Base-by-base conservation (phyloP, 1,284 basidiomycete genomes). In the Lentinula novae-zelandiae region DNA sequence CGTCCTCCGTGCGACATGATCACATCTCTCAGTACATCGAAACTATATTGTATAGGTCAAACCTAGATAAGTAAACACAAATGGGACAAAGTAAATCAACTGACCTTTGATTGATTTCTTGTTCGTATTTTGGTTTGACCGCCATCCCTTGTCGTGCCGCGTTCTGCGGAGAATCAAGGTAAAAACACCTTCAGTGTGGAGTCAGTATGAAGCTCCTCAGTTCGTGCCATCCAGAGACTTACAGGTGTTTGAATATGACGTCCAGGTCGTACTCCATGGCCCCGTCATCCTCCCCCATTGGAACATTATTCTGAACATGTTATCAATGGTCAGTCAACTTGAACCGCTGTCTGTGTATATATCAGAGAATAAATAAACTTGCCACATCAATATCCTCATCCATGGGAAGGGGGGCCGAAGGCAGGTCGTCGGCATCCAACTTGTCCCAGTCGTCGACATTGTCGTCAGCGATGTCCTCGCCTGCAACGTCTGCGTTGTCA, bases 221-320 rank as follows among this genome's bases (percentile, higher is more conserved):
- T 3, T 17, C 57, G 22, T 51, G 57, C 33, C 27, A 58, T 22
- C 39, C 50, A 52, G n/a, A 58, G 3, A 78, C 86, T 63, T 64
- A 92, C 92, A 95, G 72, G 72, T 95, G 90, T 64, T 73, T 85
- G 75, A 96, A 95, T 57, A 92, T 88, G 61, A 76, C 73, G 15
- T 87, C 81, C 53, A 85, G 79, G 70, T 95, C 92, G 66, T 95
- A 94, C 62, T 87, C 83, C 79, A 83, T 86, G 1, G 83, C 87
- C 38, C 72, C 69, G 0, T 84, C 79, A 33, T 76, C 78, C 66
- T 89, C 88, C 8, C 90, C 92, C 88, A 93, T 92, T 39, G 72
- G 76, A 13, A 51, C 48, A 22, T 44, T 27, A 15, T 55, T 49
- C n/a, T 61, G 50, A n/a, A n/a, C 50, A 20, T 22, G 46, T 9